Evolutionary conservation across 1,284 basidiomycete species (phyloP), one percentile per base, ranked within the genome.

Genomic region (Tetrapyrgos nigripes): DNA sequence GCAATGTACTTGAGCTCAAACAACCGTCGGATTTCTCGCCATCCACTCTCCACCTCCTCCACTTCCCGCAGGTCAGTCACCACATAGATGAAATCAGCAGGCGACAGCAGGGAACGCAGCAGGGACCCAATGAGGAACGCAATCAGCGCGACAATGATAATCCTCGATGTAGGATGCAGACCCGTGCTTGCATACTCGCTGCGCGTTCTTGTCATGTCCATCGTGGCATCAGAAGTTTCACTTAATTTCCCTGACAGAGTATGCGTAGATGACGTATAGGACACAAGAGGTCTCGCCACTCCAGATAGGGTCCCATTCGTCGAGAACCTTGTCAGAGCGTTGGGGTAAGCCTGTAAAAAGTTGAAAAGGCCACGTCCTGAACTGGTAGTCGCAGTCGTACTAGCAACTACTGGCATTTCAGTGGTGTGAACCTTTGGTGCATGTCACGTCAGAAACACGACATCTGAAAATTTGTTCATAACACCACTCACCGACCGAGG

Each of bases 41-140:
- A 95, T 23, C 87, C 87, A 51, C 79, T 73, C 27, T 73, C 75
- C 66, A 75, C 74, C 61, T 78, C 80, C 70, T 81, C 83, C 51
- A 75, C 80, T 57, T 85, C 84, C 66, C 73, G 69, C 63, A 82
- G 66, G 62, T 86, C 86, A 53, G 77, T 79, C 60, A 86, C 86
- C 50, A 93, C 83, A 73, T 92, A 92, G 23, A 59, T 54, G 77
- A 96, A 98, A 74, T 98, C 96, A n/a, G 92, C 89, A 11, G 95
- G 92, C 8, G 90, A 89, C 40, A 98, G 76, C 61, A 98, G 79
- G 8, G 93, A 94, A 58, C 97, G 85, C 61, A 97, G 75, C 50
- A 99, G 79, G 11, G 93, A 96, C 35, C 97, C 97, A 62, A 98
- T 81, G 63, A 99, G 78, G 74, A 98, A 96, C 35, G 93, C 91